Conservation (phyloP, 495 filamentous ascomycete species). For the Podospora australis region DNA sequence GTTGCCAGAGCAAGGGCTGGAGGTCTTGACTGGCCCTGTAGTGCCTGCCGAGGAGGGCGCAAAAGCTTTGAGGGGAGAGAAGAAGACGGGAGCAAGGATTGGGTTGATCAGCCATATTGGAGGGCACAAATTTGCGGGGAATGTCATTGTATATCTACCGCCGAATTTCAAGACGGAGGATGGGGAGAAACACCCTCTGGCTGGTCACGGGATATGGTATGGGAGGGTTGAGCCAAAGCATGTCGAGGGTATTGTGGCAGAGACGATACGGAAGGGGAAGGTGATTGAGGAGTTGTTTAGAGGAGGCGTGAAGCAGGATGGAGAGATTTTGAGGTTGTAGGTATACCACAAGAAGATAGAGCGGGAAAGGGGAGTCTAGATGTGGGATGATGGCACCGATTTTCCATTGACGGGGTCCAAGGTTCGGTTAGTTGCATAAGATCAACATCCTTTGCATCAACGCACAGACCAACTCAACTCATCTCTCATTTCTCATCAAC, state of each 20-base stretch:
- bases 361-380: not conserved
- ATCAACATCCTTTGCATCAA: not conserved
- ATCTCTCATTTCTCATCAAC: not conserved
- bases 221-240: conserved; percentile 79
- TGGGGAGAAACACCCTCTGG: conserved; percentile 49
- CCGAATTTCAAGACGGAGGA: conserved; percentile 35
- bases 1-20: conserved; percentile 28
- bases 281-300: conserved; percentile 72
- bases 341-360: too few relatives aligned
- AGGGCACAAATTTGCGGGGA: conserved; percentile 90
- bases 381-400: not conserved
- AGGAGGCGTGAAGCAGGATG: conserved; percentile 49
- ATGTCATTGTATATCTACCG: conserved; percentile 86
- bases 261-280: conserved; percentile 68
- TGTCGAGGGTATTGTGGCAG: conserved; percentile 76
- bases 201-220: conserved; percentile 88
- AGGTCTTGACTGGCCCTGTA: conserved; percentile 33
- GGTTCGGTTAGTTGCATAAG: not conserved
- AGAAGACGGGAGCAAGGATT: conserved; percentile 48
- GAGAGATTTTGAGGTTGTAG: conserved; percentile 38
- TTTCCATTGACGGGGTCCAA: not conserved
- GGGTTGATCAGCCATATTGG: conserved; percentile 82
- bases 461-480: not conserved
- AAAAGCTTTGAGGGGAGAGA: conserved; percentile 5
- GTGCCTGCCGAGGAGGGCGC: conserved; percentile 16